Evolutionary conservation across 139 green algal genomes (phyloP).

Genomic region (Chlamydomonas sp.): DNA sequence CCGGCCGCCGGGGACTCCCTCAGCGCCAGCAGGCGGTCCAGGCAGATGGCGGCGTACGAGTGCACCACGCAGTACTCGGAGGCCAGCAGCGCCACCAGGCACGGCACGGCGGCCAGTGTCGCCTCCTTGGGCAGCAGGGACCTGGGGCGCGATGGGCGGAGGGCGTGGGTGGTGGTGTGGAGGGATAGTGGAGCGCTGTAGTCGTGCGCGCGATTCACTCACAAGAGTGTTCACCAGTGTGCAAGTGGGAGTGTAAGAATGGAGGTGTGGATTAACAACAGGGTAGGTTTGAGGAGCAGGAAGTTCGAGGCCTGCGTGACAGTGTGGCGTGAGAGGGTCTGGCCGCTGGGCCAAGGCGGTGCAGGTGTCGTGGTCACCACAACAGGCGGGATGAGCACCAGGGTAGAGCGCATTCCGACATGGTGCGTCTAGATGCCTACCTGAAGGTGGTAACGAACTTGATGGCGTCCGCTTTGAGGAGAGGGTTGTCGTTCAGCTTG

Average conservation of each 20-base stretch:
- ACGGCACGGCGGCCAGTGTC: slow-evolving; percentile 72
- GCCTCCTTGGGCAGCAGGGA: slow-evolving; percentile 80
- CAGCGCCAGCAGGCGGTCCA: slow-evolving; percentile 90
- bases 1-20: slow-evolving; percentile 45
- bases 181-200: background rate
- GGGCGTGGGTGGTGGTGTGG: background rate
- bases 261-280: too few species aligned
- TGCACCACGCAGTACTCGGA: slow-evolving; percentile 93
- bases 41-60: slow-evolving; percentile 92
- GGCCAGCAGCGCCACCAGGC: slow-evolving; percentile 73
- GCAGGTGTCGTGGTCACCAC: too few species aligned
- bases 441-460: slow-evolving; percentile 97
- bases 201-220: background rate
- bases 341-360: too few species aligned
- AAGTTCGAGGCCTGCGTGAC: too few species aligned
- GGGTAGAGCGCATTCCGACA: too few species aligned
- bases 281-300: too few species aligned
- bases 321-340: too few species aligned
- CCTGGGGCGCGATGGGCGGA: slow-evolving; percentile 54
- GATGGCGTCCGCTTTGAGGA: slow-evolving; percentile 96
- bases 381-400: too few species aligned
- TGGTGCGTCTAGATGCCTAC: slow-evolving; percentile 11
- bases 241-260: too few species aligned
- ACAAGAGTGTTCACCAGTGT: too few species aligned
- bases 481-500: slow-evolving; percentile 70